Evolutionary conservation across 768 basidiomycete species (phyloP).

Genomic region (Kwoniella botswanensis): DNA sequence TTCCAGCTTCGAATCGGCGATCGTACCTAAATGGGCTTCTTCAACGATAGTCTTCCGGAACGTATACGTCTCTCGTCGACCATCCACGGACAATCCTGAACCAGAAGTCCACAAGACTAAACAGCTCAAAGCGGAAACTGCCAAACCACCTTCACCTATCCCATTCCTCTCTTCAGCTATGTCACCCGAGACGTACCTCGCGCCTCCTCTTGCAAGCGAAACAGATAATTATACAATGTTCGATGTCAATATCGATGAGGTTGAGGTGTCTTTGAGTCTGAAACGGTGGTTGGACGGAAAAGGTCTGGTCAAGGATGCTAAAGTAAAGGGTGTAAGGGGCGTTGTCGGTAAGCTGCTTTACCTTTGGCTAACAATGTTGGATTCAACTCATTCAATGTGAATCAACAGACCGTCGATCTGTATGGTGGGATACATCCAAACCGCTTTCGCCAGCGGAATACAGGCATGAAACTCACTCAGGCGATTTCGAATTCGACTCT

Average conservation of each 20-base stretch:
- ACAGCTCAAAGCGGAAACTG: constrained; percentile 32
- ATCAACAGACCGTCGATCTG: constrained; percentile 76
- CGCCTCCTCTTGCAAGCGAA: constrained; percentile 36
- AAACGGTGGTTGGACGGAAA: constrained; percentile 94
- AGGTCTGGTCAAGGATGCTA: constrained; percentile 87
- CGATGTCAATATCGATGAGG: constrained; percentile 88
- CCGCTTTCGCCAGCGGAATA: constrained; percentile 80
- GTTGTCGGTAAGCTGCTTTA: constrained; percentile 71
- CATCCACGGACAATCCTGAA: constrained; percentile 48
- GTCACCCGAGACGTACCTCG: constrained; percentile 43
- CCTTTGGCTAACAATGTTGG: neutral
- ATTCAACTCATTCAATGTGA: neutral
- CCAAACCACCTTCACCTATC: constrained; percentile 41
- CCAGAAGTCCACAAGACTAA: constrained; percentile 56
- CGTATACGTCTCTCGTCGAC: constrained; percentile 87
- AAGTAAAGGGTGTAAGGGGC: constrained; percentile 91
- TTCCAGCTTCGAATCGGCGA: constrained; percentile 82
- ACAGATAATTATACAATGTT: constrained; percentile 81
- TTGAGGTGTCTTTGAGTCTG: constrained; percentile 91
- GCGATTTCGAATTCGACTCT: constrained; percentile 90
- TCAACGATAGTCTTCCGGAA: constrained; percentile 96
- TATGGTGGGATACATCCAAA: constrained; percentile 82
- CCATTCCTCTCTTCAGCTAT: constrained; percentile 47
- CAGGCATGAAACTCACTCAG: constrained; percentile 72
- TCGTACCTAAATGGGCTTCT: constrained; percentile 97